Conservation (phyloP, 345 rosid species). For the Rhizophora mangle region DNA sequence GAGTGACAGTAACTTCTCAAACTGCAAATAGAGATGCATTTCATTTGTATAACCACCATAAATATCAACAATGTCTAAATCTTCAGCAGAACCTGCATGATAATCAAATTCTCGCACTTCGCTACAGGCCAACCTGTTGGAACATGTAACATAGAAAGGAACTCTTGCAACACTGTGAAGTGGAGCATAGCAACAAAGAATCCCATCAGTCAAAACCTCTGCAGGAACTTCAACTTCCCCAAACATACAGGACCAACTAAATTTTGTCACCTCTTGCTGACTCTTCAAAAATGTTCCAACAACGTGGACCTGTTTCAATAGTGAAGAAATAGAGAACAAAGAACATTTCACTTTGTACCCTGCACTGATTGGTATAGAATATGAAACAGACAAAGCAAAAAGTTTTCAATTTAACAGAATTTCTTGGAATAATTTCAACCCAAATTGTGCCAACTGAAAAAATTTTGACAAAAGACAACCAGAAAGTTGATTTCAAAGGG, state of each 20-base stretch:
- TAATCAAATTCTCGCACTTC: constrained; percentile 95
- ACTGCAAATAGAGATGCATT: constrained; percentile 46
- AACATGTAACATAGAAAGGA: constrained; percentile 88
- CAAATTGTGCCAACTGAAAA: too few relatives aligned
- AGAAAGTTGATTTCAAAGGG: too few relatives aligned
- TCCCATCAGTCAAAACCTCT: constrained; percentile 71
- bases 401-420: too few relatives aligned
- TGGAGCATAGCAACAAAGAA: constrained; percentile 70
- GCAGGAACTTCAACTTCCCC: constrained; percentile 98
- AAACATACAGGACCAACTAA: constrained; percentile 92
- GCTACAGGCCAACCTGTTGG: constrained; percentile 91
- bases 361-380: too few relatives aligned
- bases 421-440: too few relatives aligned
- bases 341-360: neutral
- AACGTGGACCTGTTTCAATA: constrained; percentile 54
- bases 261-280: constrained; percentile 46
- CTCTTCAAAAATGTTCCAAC: constrained; percentile 69
- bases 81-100: constrained; percentile 35
- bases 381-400: too few relatives aligned
- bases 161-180: constrained; percentile 64
- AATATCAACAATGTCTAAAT: constrained; percentile 26
- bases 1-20: constrained; percentile 56
- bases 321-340: constrained; percentile 15
- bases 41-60: constrained; percentile 26
- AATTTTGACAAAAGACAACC: too few relatives aligned